These are phyloP conservation scores for Pseudocercospora fuligena DNA, from an alignment of 2,329 filamentous ascomycete genomes.

Conservation along the genomic window DNA sequence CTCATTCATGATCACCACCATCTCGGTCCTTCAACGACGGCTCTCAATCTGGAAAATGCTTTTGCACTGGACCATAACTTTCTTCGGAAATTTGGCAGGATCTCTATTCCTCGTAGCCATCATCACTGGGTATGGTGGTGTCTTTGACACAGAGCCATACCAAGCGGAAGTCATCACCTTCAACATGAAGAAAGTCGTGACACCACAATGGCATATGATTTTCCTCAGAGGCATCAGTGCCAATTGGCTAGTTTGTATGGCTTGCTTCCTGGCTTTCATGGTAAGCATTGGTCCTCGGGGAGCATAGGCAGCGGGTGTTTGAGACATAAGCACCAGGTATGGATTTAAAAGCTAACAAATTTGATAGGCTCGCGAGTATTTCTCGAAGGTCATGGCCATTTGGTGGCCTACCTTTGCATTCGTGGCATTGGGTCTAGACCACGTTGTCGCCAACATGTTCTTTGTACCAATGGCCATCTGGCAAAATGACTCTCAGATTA, in stretches of 20 bases:
- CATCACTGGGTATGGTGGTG: conserved; percentile 38
- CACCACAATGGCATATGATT: conserved; percentile 57
- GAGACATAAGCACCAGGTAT: background rate
- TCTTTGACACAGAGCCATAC: conserved; percentile 47
- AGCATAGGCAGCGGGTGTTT: background rate
- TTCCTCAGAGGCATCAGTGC: conserved; percentile 59
- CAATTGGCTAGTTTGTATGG: conserved; percentile 64
- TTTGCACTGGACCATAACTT: conserved; percentile 38
- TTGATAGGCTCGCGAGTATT: conserved; percentile 52
- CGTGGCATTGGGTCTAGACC: conserved; percentile 49
- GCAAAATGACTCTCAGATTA: conserved; percentile 50
- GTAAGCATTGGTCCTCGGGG: background rate
- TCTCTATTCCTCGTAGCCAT: conserved; percentile 38
- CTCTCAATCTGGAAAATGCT: conserved; percentile 34
- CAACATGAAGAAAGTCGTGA: conserved; percentile 55
- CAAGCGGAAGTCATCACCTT: conserved; percentile 51
- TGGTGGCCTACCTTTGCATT: conserved; percentile 46
- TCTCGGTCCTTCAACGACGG: conserved; percentile 51
- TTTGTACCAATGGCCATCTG: conserved; percentile 56
- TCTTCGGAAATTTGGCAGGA: conserved; percentile 41
- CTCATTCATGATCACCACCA: conserved; percentile 47
- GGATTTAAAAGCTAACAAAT: background rate
- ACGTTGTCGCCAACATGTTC: conserved; percentile 62
- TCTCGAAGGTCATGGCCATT: conserved; percentile 60
- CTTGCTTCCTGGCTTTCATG: conserved; percentile 55